Base-by-base conservation (phyloP, 805 yeast genomes). In the Middelhovenomyces tepae region DNA sequence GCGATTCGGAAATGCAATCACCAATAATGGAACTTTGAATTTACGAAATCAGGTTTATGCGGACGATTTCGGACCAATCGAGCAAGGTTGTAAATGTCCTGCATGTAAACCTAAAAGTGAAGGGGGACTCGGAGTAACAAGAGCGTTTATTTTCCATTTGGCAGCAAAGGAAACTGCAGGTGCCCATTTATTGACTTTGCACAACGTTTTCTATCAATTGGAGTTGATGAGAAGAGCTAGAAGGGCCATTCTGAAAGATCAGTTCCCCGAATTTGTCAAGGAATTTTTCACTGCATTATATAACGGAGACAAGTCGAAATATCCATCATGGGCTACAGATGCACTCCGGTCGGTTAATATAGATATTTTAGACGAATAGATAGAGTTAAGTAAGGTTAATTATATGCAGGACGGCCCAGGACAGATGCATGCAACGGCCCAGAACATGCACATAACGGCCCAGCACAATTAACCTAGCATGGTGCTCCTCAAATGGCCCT, bases 1-100 rank as follows among this genome's bases (percentile, higher is more conserved):
- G 29, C 48, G 69, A 18, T 64, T 64, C 39, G 69, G 69, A 16
- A 61, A 64, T 28, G 69, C 69, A 4, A 47, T 64, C 29, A 64
- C 69, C 6, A 48, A 51, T 9, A 33, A 32, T 18, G 69, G 69
- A 2, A 48, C 44, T 9, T 28, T 64, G 14, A 60, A 60, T 35
- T 38, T 64, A 20, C 50, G 60, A 17, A 46, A 59, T 38, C 45
- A 50, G n/a, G 37, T 44, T 35, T 63, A 34, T 43, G 51, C 59
- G n/a, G 40, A 48, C 9, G 69, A 64, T 33, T 37, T 42, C 11
- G 25, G 45, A 1, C 62, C 65, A 3, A 46, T 64, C 5, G 69
- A 64, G 32, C 47, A 47, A 13, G 66, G 59, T 8, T 64, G 69
- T 42, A 39, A 40, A 19, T 64, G 69, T 34, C 69, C 69, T 5